phyloP scores from a whole-genome alignment of 2,329 filamentous ascomycete species.

The Cercospora sesami region DNA sequence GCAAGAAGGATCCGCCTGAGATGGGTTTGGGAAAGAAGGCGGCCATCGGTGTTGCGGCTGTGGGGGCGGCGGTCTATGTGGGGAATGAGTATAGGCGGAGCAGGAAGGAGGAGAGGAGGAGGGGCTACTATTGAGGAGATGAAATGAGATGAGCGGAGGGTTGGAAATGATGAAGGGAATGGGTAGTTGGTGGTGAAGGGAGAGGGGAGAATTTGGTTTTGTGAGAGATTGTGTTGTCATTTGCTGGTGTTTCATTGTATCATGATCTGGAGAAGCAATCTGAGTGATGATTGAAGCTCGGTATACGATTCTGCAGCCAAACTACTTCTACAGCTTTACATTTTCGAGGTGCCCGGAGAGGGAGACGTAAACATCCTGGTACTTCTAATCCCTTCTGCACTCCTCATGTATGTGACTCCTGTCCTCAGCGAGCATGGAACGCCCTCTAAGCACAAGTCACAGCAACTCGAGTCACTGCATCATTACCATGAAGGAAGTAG shows the following conservation, averaged over 20 bases:
- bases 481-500: neutral
- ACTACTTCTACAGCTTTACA: too few species aligned
- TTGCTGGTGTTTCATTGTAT: neutral
- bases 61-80: neutral
- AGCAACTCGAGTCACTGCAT: neutral
- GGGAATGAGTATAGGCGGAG: neutral
- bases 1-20: neutral
- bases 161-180: neutral
- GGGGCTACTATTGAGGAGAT: neutral
- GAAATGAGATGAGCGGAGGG: neutral
- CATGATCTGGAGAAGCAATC: neutral
- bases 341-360: too few species aligned
- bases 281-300: neutral
- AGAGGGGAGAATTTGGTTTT: neutral
- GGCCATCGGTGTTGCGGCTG: neutral
- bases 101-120: neutral
- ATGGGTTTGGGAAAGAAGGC: neutral
- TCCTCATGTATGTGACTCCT: neutral
- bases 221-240: too few species aligned
- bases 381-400: neutral
- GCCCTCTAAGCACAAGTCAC: neutral
- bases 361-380: neutral
- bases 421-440: neutral
- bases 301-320: neutral
- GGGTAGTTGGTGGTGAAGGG: neutral